Percentiles rank a stretch among this genome's conserved stretches.
Conservation (phyloP, 2,329 filamentous ascomycete species). For the Venturia effusa region DNA sequence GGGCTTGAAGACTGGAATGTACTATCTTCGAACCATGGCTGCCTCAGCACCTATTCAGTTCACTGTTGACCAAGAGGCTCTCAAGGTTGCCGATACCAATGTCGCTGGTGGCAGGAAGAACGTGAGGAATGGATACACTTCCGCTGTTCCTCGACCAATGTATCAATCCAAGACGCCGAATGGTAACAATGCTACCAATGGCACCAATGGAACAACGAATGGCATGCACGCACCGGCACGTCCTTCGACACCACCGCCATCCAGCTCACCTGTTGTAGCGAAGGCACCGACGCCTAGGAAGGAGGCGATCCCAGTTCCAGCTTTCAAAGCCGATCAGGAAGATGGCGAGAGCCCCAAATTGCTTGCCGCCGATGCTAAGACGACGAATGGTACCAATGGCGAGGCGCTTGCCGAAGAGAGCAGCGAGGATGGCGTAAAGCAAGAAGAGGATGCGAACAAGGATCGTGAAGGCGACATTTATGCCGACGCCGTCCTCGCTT, state of each 20-base stretch:
- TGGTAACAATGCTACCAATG: slow-evolving; percentile 16
- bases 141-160: slow-evolving; percentile 56
- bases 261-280: slow-evolving; percentile 47
- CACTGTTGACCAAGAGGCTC: slow-evolving; percentile 92
- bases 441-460: slow-evolving; percentile 63
- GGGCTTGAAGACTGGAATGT: slow-evolving; percentile 99
- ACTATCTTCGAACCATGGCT: slow-evolving; percentile 97
- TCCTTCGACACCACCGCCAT: slow-evolving; percentile 57
- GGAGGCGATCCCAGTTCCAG: slow-evolving; percentile 50
- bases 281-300: slow-evolving; percentile 33
- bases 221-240: slow-evolving; percentile 42
- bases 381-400: background rate
- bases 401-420: slow-evolving; percentile 16
- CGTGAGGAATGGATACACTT: slow-evolving; percentile 24
- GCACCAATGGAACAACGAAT: slow-evolving; percentile 20
- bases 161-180: slow-evolving; percentile 47
- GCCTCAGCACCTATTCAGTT: slow-evolving; percentile 96
- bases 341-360: slow-evolving; percentile 61
- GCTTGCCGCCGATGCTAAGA: slow-evolving; percentile 4
- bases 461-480: slow-evolving; percentile 87
- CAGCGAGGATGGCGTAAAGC: slow-evolving; percentile 23
- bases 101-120: slow-evolving; percentile 49
- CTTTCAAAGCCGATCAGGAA: slow-evolving; percentile 65
- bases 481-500: slow-evolving; percentile 80
- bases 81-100: slow-evolving; percentile 77